Percentiles rank a stretch among this genome's conserved stretches.
Evolutionary conservation across 768 basidiomycete species (phyloP).

Genomic region (Tulasnella sp.): DNA sequence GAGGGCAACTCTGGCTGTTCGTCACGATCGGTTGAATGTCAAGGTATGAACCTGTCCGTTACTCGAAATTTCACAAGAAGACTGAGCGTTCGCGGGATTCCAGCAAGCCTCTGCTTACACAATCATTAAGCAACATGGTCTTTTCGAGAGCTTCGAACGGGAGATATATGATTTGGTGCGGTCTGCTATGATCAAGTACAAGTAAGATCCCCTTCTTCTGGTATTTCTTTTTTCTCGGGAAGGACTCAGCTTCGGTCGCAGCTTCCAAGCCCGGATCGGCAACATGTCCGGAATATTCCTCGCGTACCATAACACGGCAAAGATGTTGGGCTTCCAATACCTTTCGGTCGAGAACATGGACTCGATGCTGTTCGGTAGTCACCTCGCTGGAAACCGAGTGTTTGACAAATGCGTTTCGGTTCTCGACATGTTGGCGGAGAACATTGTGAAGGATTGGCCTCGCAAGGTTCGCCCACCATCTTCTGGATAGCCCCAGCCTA

Average conservation of each 20-base stretch:
- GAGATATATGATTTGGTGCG: constrained; percentile 94
- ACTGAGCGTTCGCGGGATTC: not conserved
- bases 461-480: constrained; percentile 42
- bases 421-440: constrained; percentile 58
- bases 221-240: not conserved
- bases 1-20: constrained; percentile 73
- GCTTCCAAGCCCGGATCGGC: constrained; percentile 92
- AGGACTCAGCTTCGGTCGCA: constrained; percentile 28
- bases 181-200: constrained; percentile 91
- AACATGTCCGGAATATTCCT: constrained; percentile 93
- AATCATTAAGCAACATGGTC: constrained; percentile 56
- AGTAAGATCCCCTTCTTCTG: constrained; percentile 36
- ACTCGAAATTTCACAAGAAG: not conserved
- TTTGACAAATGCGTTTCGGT: constrained; percentile 67
- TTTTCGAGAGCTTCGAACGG: constrained; percentile 72
- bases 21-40: constrained; percentile 78
- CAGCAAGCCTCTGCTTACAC: constrained; percentile 76
- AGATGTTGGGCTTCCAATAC: constrained; percentile 92
- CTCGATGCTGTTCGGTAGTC: constrained; percentile 57
- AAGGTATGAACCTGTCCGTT: constrained; percentile 38
- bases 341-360: constrained; percentile 85
- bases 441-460: constrained; percentile 55
- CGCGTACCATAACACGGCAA: constrained; percentile 78
- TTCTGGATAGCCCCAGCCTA: not conserved
- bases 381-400: constrained; percentile 56